phyloP scores from a whole-genome alignment of 106 monocot species.

The Dendrobium chrysotoxum region DNA sequence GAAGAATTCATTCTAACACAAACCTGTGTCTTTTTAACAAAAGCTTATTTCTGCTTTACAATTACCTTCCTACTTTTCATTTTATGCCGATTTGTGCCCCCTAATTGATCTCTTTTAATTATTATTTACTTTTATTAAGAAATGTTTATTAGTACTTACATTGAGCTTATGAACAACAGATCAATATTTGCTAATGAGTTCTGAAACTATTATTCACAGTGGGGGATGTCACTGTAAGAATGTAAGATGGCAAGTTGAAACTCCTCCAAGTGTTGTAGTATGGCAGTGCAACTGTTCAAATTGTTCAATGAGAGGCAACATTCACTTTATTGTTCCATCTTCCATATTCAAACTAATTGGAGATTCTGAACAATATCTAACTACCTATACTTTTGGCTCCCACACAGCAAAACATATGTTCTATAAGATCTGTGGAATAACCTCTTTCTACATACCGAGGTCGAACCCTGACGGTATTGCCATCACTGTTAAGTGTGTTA shows the following conservation, averaged over 20 bases:
- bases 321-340: slow-evolving; percentile 71
- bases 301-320: slow-evolving; percentile 86
- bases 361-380: slow-evolving; percentile 57
- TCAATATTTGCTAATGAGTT: slow-evolving; percentile 13
- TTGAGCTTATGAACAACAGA: not conserved
- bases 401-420: slow-evolving; percentile 84
- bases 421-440: slow-evolving; percentile 87
- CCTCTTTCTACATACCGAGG: slow-evolving; percentile 86
- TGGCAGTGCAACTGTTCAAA: slow-evolving; percentile 87
- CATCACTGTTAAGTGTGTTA: slow-evolving; percentile 66
- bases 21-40: too few species aligned
- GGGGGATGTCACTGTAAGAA: slow-evolving; percentile 83
- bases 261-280: slow-evolving; percentile 57
- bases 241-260: slow-evolving; percentile 78
- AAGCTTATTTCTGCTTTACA: too few species aligned
- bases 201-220: slow-evolving; percentile 33
- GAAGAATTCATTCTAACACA: too few species aligned
- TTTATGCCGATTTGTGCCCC: too few species aligned
- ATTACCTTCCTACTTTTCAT: too few species aligned
- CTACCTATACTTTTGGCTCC: slow-evolving; percentile 84
- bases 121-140: not conserved
- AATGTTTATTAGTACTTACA: not conserved
- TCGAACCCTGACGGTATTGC: slow-evolving; percentile 93
- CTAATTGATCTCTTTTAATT: too few species aligned
- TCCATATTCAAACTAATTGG: slow-evolving; percentile 59